Percentiles rank a stretch among this genome's conserved stretches.
Conservation (phyloP, 2,329 filamentous ascomycete species). For the Botrytis hyacinthi region DNA sequence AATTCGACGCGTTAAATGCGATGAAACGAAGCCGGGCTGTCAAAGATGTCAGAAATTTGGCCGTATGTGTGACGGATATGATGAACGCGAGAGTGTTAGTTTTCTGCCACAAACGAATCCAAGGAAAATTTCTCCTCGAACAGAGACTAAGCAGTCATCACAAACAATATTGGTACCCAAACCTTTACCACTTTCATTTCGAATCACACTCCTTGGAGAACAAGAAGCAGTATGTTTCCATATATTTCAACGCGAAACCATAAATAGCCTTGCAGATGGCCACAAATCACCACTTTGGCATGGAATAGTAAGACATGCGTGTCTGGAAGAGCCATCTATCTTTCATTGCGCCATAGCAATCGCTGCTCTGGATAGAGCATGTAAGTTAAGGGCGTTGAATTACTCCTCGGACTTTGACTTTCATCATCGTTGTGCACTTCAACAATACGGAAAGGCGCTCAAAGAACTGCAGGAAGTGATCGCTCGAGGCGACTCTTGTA, state of each 20-base stretch:
- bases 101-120: not conserved
- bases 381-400: not conserved
- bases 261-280: not conserved
- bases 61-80: not conserved
- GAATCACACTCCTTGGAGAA: constrained; percentile 16
- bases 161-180: constrained; percentile 22
- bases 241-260: not conserved
- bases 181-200: constrained; percentile 17
- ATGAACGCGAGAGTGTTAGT: not conserved
- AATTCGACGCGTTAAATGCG: not conserved
- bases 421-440: constrained; percentile 1
- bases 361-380: constrained; percentile 20
- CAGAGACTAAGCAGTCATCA: constrained; percentile 20
- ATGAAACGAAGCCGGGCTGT: not conserved
- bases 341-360: constrained; percentile 23
- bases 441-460: not conserved
- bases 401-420: not conserved
- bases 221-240: not conserved
- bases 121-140: not conserved
- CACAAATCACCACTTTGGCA: constrained; percentile 20
- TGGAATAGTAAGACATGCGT: constrained; percentile 22
- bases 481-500: not conserved
- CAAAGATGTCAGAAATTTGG: not conserved
- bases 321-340: constrained; percentile 23
- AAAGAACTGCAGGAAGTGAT: constrained; percentile 2